Conservation (phyloP, 768 basidiomycete genomes). For the Nidularia pulvinata region DNA sequence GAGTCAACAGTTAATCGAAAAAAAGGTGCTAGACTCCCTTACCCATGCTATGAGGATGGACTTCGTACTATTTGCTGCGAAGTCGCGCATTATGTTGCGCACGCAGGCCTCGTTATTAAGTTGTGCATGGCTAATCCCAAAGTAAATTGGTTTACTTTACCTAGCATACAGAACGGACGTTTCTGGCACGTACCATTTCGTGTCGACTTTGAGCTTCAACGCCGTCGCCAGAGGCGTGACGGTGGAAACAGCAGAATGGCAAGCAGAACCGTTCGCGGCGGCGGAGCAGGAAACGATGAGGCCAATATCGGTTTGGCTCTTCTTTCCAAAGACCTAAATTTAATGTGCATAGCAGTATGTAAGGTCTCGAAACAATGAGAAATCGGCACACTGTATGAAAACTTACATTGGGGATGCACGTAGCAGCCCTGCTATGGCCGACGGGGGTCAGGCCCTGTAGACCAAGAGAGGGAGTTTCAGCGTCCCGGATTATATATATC, state of each 20-base stretch:
- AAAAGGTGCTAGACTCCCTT: too few species aligned
- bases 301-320: constrained; percentile 17
- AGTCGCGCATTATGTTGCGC: constrained; percentile 12
- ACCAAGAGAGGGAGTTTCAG: constrained; percentile 16
- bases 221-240: constrained; percentile 17
- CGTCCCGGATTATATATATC: constrained; percentile 17
- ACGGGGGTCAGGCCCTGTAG: constrained; percentile 14
- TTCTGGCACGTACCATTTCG: constrained; percentile 18
- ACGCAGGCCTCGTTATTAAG: constrained; percentile 20
- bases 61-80: constrained; percentile 15
- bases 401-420: constrained; percentile 17
- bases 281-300: constrained; percentile 16
- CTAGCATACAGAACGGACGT: too few species aligned
- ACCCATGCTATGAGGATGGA: constrained; percentile 19
- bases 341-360: too few species aligned
- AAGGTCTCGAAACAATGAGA: too few species aligned
- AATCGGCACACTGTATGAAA: too few species aligned
- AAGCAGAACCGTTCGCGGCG: constrained; percentile 14
- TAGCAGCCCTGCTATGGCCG: constrained; percentile 12
- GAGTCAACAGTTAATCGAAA: too few species aligned
- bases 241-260: constrained; percentile 13
- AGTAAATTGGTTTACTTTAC: too few species aligned
- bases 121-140: constrained; percentile 9
- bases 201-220: constrained; percentile 16
- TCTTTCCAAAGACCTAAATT: constrained; percentile 10